phyloP scores from a whole-genome alignment of 2,329 filamentous ascomycete species.

The Neonectria punicea region DNA sequence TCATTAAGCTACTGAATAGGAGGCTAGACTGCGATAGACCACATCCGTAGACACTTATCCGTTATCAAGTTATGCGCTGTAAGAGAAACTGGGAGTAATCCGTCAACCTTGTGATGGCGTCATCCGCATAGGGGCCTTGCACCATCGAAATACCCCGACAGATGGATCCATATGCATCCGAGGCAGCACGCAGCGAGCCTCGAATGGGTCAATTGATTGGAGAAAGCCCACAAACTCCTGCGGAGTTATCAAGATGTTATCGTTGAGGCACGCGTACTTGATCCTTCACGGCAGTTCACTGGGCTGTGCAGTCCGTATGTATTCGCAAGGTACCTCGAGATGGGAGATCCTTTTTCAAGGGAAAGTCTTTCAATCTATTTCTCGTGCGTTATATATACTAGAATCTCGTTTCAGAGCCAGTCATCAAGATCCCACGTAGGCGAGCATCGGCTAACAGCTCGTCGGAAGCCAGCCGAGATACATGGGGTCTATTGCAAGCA shows the following conservation, averaged over 20 bases:
- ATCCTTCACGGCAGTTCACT: not conserved
- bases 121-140: slow-evolving; percentile 35
- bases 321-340: not conserved
- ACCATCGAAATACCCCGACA: slow-evolving; percentile 32
- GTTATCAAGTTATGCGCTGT: not conserved
- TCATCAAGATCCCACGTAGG: not conserved
- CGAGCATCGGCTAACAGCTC: not conserved
- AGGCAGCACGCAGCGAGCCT: not conserved
- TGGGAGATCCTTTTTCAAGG: not conserved
- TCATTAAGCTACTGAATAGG: not conserved
- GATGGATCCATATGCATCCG: slow-evolving; percentile 6
- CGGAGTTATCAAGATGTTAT: slow-evolving; percentile 22
- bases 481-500: not conserved
- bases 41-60: not conserved
- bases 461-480: not conserved
- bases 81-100: slow-evolving; percentile 3
- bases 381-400: not conserved
- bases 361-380: not conserved
- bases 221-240: slow-evolving; percentile 12
- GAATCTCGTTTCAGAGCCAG: not conserved
- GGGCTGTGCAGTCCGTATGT: not conserved
- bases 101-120: slow-evolving; percentile 33
- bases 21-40: not conserved
- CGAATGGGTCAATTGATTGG: slow-evolving; percentile 6
- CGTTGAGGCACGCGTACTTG: not conserved